Conservation (phyloP, 2,329 filamentous ascomycete genomes). For the Escovopsis weberi region DNA sequence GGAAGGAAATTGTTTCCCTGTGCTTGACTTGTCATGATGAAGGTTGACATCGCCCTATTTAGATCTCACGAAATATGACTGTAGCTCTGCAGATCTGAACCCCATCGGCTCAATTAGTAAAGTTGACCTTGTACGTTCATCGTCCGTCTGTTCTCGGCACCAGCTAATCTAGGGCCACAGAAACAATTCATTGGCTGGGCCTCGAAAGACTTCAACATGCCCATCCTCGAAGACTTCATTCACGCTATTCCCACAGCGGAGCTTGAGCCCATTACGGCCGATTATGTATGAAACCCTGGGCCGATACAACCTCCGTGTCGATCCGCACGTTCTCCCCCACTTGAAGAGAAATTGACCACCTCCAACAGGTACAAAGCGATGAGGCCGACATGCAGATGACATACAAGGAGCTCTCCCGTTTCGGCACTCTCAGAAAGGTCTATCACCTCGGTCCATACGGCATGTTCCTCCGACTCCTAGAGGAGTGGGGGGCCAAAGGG, state of each 20-base stretch:
- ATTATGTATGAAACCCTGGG: slow-evolving; percentile 8
- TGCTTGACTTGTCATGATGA: too few relatives aligned
- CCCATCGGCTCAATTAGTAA: slow-evolving; percentile 26
- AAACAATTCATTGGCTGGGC: slow-evolving; percentile 48
- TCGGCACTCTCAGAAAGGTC: slow-evolving; percentile 26
- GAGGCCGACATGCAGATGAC: slow-evolving; percentile 31
- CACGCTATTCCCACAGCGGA: slow-evolving; percentile 41
- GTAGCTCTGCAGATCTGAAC: slow-evolving; percentile 26
- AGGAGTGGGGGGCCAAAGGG: slow-evolving; percentile 21
- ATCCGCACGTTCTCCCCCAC: too few relatives aligned
- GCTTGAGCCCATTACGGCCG: slow-evolving; percentile 25
- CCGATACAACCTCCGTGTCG: neutral
- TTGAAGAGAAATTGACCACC: too few relatives aligned
- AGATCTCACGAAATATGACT: slow-evolving; percentile 21
- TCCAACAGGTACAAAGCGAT: slow-evolving; percentile 19
- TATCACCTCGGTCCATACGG: slow-evolving; percentile 27
- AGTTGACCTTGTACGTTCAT: slow-evolving; percentile 33
- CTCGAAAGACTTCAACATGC: slow-evolving; percentile 38
- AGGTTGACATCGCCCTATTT: neutral
- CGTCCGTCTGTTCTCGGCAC: too few relatives aligned
- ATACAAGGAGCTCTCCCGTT: slow-evolving; percentile 25
- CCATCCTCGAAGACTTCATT: slow-evolving; percentile 48
- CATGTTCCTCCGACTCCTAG: slow-evolving; percentile 23
- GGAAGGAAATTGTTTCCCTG: too few relatives aligned
- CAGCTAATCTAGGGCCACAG: neutral